Evolutionary conservation across 495 filamentous ascomycete species (phyloP), one percentile per base, ranked within the genome.

Genomic region (Tuber umbilicatum): DNA sequence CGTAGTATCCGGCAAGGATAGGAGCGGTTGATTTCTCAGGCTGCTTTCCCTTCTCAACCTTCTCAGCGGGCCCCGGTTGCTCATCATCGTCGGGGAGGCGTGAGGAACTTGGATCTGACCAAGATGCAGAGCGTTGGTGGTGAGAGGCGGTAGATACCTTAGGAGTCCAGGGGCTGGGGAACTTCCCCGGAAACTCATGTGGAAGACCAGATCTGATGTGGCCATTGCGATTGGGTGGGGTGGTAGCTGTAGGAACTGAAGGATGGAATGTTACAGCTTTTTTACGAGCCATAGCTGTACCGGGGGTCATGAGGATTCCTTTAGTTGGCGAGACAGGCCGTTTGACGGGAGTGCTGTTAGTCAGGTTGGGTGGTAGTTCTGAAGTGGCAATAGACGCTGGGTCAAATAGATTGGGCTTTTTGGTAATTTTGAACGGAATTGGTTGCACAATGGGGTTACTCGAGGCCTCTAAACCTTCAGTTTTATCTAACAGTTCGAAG

Each of bases 261-360:
- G 75, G 73, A 72, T 82, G 86, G 83, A 98, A 99, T 0, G 94
- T 94, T 31, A 99, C 95, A 7, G 92, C 81, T 43, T 82, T 95
- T 82, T 98, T 97, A 64, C 92, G 89, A 71, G 91, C 88, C 72
- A 90, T 87, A 17, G 87, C 91, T 3, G 92, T 94, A 0, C 95
- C 94, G 2, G 96, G 96, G 0, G 96, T 97, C 73, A 97, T 84
- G 10, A 99, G 88, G 70, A 99, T 99, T 72, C 91, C 90, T 81
- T 92, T 91, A 5, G 89, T 87, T 1, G 90, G 90, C n/a, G 90
- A 92, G 19, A 84, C 81, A 69, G 86, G 75, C 7, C 83, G 78
- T 17, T 35, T 64, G 67, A 42, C 38, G 84, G 86, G 68, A 80
- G 79, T 70, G 78, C 75, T 73, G 76, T 68, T 71, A 77, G 81